These are phyloP conservation scores for Paramecium caudatum DNA, from an alignment of 73 alveolate genomes.

Conservation along the genomic window DNA sequence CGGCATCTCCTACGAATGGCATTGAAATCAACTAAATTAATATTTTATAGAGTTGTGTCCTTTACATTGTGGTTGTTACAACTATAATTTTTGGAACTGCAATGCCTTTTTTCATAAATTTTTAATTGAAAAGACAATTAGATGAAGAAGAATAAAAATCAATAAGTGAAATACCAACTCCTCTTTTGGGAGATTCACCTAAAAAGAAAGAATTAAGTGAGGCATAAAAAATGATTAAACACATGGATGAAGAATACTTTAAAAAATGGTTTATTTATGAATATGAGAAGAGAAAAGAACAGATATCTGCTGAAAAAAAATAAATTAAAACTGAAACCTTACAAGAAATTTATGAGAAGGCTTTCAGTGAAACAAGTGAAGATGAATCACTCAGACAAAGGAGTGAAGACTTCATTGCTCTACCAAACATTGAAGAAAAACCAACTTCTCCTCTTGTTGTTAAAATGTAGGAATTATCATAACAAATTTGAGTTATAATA, in stretches of 20 bases:
- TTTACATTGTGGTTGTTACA: slow-evolving; percentile 64
- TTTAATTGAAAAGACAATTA: slow-evolving; percentile 38
- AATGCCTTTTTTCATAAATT: slow-evolving; percentile 71
- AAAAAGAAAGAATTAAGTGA: slow-evolving; percentile 52
- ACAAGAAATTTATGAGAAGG: slow-evolving; percentile 61
- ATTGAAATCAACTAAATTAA: slow-evolving; percentile 51
- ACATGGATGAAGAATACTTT: slow-evolving; percentile 69
- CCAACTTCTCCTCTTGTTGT: not conserved
- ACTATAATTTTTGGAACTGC: slow-evolving; percentile 71
- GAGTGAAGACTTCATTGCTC: slow-evolving; percentile 39
- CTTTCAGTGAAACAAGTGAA: slow-evolving; percentile 68
- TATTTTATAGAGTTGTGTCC: slow-evolving; percentile 65
- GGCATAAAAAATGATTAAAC: slow-evolving; percentile 54
- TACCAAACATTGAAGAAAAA: not conserved
- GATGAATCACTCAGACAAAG: slow-evolving; percentile 23
- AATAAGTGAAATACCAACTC: not conserved
- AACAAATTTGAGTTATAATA: slow-evolving; percentile 49
- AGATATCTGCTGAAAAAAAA: slow-evolving; percentile 51
- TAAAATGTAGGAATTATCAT: slow-evolving; percentile 50
- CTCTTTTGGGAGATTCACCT: not conserved
- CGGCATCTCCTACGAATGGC: slow-evolving; percentile 64
- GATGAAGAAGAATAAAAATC: slow-evolving; percentile 59
- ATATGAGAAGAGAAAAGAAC: slow-evolving; percentile 71
- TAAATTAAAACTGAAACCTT: slow-evolving; percentile 62
- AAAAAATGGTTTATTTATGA: slow-evolving; percentile 69